Conservation (phyloP, 2,329 filamentous ascomycete genomes). For the Helotiales sp. region DNA sequence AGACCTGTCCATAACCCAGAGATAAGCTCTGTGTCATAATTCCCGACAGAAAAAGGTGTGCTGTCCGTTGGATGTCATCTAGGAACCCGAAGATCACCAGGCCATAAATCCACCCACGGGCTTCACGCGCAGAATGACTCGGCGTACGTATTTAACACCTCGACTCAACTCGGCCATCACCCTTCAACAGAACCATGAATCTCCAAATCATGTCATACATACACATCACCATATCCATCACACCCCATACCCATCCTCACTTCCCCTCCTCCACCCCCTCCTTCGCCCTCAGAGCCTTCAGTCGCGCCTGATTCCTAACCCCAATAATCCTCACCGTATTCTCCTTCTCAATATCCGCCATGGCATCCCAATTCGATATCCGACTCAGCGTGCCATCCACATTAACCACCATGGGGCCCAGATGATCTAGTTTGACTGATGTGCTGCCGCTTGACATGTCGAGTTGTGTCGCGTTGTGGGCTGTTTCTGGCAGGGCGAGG, state of each 20-base stretch:
- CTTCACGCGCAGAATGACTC: too few species aligned
- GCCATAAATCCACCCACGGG: too few species aligned
- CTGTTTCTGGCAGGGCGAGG: conserved; percentile 29
- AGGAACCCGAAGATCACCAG: too few species aligned
- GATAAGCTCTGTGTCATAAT: too few species aligned
- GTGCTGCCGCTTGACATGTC: conserved; percentile 38
- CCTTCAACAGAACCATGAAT: background rate
- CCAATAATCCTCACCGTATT: conserved; percentile 71
- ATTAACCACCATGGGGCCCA: conserved; percentile 78
- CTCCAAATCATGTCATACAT: background rate
- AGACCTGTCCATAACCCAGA: too few species aligned
- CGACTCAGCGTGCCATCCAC: conserved; percentile 72
- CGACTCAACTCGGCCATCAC: background rate
- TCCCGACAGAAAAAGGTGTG: too few species aligned
- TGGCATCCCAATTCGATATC: conserved; percentile 74
- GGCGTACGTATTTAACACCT: too few species aligned
- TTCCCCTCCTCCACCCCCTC: conserved; percentile 31
- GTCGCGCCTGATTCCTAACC: conserved; percentile 68
- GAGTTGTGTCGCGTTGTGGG: conserved; percentile 26
- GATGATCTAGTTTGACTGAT: conserved; percentile 64
- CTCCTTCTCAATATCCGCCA: conserved; percentile 69
- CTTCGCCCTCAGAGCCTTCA: conserved; percentile 57
- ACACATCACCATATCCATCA: background rate
- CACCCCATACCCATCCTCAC: background rate
- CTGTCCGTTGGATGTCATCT: too few species aligned